Evolutionary conservation across 495 filamentous ascomycete species (phyloP).

Genomic region (Penicillium arizonense): DNA sequence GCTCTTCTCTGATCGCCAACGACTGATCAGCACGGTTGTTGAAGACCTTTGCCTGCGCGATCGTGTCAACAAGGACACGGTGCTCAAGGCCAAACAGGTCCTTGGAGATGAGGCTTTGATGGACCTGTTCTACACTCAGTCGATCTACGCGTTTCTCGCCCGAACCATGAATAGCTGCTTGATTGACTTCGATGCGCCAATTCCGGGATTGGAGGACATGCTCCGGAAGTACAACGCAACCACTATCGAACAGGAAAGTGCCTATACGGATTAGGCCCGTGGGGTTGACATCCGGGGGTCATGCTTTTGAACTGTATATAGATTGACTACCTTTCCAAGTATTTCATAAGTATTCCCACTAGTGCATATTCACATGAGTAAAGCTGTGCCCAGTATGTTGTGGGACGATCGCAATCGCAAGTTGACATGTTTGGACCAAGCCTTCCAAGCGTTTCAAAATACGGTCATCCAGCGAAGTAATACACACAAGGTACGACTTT

Average conservation of each 20-base stretch:
- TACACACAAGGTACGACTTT: too few species aligned
- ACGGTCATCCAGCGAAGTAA: too few species aligned
- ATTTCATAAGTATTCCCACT: too few species aligned
- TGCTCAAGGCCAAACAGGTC: neutral
- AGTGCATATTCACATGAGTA: too few species aligned
- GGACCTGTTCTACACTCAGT: neutral
- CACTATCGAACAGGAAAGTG: neutral
- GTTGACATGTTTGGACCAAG: too few species aligned
- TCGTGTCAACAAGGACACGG: neutral
- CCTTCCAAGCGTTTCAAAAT: too few species aligned
- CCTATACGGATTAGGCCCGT: neutral
- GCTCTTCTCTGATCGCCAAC: neutral
- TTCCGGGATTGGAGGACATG: neutral
- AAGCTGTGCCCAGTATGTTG: too few species aligned
- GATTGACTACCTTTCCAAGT: too few species aligned
- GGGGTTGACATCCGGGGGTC: neutral
- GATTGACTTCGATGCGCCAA: neutral
- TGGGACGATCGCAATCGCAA: too few species aligned
- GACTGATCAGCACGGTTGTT: neutral
- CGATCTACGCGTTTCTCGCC: neutral
- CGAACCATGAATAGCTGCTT: neutral
- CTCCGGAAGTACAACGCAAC: neutral
- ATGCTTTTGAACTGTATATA: too few species aligned
- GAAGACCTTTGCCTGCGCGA: neutral
- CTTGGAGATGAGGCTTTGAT: constrained; percentile 1